These are phyloP conservation scores for Ganoderma multipileum DNA, from an alignment of 1,284 basidiomycete genomes.

Conservation along the genomic window DNA sequence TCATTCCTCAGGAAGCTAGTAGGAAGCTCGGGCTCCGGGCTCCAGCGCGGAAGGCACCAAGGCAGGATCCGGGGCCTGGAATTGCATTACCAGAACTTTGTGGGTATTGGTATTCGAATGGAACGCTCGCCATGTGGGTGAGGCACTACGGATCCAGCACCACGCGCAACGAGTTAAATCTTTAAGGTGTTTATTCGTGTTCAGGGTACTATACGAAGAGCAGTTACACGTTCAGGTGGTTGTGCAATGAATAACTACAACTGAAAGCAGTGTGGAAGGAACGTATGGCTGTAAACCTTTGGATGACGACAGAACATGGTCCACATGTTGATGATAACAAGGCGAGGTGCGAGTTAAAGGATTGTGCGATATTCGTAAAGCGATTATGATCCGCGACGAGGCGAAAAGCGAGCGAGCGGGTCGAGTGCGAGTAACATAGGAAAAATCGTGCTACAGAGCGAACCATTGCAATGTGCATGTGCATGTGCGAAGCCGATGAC, in stretches of 20 bases:
- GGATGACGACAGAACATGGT: not conserved
- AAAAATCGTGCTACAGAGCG: not conserved
- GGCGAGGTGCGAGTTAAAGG: slow-evolving; percentile 14
- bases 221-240: slow-evolving; percentile 7
- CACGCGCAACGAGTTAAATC: not conserved
- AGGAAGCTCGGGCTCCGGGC: not conserved
- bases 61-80: not conserved
- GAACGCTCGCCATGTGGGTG: not conserved
- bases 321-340: not conserved
- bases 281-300: not conserved
- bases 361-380: slow-evolving; percentile 24
- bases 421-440: slow-evolving; percentile 23
- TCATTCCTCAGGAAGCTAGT: not conserved
- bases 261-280: slow-evolving; percentile 4
- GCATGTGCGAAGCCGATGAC: not conserved
- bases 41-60: not conserved
- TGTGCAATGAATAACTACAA: not conserved
- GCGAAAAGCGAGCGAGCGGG: slow-evolving; percentile 3
- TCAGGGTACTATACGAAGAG: slow-evolving; percentile 2
- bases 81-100: not conserved
- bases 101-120: not conserved
- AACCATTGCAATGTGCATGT: not conserved
- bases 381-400: slow-evolving; percentile 19
- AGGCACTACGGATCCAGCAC: not conserved
- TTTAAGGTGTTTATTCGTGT: not conserved